Evolutionary conservation across 495 filamentous ascomycete species (phyloP), one percentile per base, ranked within the genome.

Genomic region (Aspergillus hancockii): DNA sequence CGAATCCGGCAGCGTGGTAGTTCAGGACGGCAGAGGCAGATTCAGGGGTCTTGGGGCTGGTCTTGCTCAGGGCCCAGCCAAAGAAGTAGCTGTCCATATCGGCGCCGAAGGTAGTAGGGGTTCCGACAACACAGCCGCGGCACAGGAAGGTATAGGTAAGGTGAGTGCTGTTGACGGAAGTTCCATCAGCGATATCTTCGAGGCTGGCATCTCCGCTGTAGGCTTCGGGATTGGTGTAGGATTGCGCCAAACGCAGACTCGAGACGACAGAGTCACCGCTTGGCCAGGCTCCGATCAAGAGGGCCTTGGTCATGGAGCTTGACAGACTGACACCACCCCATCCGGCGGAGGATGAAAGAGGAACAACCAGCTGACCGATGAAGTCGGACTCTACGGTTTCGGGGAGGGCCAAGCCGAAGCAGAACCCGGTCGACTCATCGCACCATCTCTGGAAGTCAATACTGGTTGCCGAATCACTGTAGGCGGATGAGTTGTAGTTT

Each of bases 101-200:
- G 10, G 53, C 55, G 1, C 54, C 55, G 45, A 72, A 68, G 16
- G 63, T 65, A 12, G 61, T 57, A 1, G 62, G 58, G 21, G 54
- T 52, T 21, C 68, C 66, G 8, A 61, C 34, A 23, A 72, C 64
- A 52, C 74, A 76, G 22, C 62, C 63, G 18, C 58, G 63, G 59
- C 72, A 76, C 19, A 76, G 64, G 61, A 73, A 76, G 8, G 74
- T 76, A 47, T 73, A 76, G 25, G 67, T 66, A 51, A 72, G 71
- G 31, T 66, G 60, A n/a, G 68, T 75, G 49, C 60, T 63, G 63
- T 74, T 74, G 34, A 68, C 57, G 47, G 63, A 73, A 22, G 71
- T 74, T 45, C 71, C 73, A 14, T 65, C 57, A 19, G 70, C 57
- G 52, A 76, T 76, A 4, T 71, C 64, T 7, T 53, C 52, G 47